Evolutionary conservation across 2,329 filamentous ascomycete genomes (phyloP).

Genomic region (Verticillium dahliae): DNA sequence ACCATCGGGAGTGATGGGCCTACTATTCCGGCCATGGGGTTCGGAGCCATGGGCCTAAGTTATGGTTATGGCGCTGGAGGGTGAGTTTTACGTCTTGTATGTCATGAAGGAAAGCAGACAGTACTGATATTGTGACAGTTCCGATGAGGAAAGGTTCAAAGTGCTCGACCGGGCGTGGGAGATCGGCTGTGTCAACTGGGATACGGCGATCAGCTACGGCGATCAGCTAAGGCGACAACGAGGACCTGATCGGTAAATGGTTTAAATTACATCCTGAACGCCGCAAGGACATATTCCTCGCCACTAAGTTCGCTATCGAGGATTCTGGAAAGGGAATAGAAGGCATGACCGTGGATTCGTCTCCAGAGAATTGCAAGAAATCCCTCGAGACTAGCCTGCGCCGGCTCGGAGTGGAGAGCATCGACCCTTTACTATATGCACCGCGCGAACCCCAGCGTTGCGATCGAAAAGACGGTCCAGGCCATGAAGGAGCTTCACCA

Average conservation of each 20-base stretch:
- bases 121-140: neutral
- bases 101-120: too few species aligned
- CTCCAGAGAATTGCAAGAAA: constrained; percentile 28
- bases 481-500: constrained; percentile 31
- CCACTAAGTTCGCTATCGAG: constrained; percentile 25
- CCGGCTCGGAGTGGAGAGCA: constrained; percentile 26
- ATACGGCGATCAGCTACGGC: constrained; percentile 35
- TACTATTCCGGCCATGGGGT: too few species aligned
- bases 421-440: constrained; percentile 38
- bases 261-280: constrained; percentile 40
- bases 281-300: constrained; percentile 41
- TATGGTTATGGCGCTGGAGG: too few species aligned
- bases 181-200: constrained; percentile 35
- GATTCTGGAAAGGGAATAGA: too few species aligned
- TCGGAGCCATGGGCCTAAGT: too few species aligned
- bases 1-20: too few species aligned
- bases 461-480: constrained; percentile 37
- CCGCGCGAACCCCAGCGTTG: constrained; percentile 26
- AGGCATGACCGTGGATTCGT: constrained; percentile 17
- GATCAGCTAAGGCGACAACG: constrained; percentile 38
- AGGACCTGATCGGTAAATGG: constrained; percentile 42
- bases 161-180: constrained; percentile 35
- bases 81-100: too few species aligned
- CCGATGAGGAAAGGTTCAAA: constrained; percentile 30
- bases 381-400: constrained; percentile 30